Conservation (phyloP, 1,284 basidiomycete species). For the Gymnopus androsaceus region DNA sequence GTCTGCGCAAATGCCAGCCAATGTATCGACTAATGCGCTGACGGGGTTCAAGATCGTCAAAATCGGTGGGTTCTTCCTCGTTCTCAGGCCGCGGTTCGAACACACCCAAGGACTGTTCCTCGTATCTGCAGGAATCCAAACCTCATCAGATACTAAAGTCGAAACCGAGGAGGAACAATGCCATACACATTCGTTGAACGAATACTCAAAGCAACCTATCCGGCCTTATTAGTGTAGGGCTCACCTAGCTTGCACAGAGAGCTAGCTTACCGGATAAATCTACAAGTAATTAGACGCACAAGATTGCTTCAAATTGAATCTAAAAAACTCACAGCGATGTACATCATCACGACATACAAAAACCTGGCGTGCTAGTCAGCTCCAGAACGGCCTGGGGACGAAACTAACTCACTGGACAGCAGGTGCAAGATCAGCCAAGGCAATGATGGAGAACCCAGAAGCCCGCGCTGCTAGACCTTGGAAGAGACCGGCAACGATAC, state of each 20-base stretch:
- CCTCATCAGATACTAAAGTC: background rate
- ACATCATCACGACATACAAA: slow-evolving; percentile 78
- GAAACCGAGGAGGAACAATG: background rate
- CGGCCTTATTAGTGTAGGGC: background rate
- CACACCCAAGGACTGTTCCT: slow-evolving; percentile 70
- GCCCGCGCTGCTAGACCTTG: slow-evolving; percentile 76
- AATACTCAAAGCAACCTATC: slow-evolving; percentile 63
- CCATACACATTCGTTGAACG: slow-evolving; percentile 83
- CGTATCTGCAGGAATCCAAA: slow-evolving; percentile 41
- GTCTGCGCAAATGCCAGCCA: slow-evolving; percentile 66
- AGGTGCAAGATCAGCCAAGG: slow-evolving; percentile 62
- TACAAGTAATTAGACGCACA: slow-evolving; percentile 19
- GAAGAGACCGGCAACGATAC: slow-evolving; percentile 56
- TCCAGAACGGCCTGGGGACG: background rate
- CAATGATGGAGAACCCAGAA: slow-evolving; percentile 75
- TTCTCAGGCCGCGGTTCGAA: slow-evolving; percentile 56
- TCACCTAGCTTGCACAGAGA: background rate
- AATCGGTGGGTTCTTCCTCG: slow-evolving; percentile 47
- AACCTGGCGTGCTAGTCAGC: slow-evolving; percentile 48
- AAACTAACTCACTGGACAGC: slow-evolving; percentile 58
- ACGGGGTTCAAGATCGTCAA: slow-evolving; percentile 36
- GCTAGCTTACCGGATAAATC: slow-evolving; percentile 47
- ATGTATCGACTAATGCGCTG: slow-evolving; percentile 46
- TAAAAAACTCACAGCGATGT: slow-evolving; percentile 47
- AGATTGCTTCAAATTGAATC: background rate